These are phyloP conservation scores for Colletotrichum sp. DNA, from an alignment of 2,329 filamentous ascomycete genomes.

Conservation along the genomic window DNA sequence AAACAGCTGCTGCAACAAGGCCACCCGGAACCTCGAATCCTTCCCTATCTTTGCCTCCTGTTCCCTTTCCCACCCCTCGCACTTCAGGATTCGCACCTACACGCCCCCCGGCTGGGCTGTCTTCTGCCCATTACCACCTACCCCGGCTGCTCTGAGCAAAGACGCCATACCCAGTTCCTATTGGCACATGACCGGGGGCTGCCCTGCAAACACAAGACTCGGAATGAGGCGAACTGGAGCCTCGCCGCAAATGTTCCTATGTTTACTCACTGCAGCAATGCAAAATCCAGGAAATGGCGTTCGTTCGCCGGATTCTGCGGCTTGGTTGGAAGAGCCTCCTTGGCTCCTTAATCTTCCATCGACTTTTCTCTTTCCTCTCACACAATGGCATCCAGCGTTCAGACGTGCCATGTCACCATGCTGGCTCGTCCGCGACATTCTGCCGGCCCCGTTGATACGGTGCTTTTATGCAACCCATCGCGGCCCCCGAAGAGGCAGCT, in stretches of 20 bases:
- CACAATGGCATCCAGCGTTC: neutral
- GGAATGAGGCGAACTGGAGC: constrained; percentile 19
- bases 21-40: neutral
- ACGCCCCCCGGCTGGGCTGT: neutral
- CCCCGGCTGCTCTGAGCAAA: constrained; percentile 1
- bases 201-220: constrained; percentile 18
- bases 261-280: constrained; percentile 5
- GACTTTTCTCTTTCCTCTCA: neutral
- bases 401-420: constrained; percentile 11
- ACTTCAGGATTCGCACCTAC: neutral
- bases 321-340: neutral
- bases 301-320: constrained; percentile 6
- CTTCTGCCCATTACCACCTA: neutral
- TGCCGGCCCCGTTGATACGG: neutral
- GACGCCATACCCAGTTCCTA: constrained; percentile 10
- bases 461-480: constrained; percentile 9
- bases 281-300: neutral
- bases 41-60: neutral
- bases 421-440: neutral
- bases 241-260: constrained; percentile 5
- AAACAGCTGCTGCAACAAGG: neutral
- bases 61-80: neutral
- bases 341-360: neutral
- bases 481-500: neutral
- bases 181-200: constrained; percentile 19